These are phyloP conservation scores for Conticribra weissflogii DNA, from an alignment of 108 stramenopile species.

Conservation along the genomic window DNA sequence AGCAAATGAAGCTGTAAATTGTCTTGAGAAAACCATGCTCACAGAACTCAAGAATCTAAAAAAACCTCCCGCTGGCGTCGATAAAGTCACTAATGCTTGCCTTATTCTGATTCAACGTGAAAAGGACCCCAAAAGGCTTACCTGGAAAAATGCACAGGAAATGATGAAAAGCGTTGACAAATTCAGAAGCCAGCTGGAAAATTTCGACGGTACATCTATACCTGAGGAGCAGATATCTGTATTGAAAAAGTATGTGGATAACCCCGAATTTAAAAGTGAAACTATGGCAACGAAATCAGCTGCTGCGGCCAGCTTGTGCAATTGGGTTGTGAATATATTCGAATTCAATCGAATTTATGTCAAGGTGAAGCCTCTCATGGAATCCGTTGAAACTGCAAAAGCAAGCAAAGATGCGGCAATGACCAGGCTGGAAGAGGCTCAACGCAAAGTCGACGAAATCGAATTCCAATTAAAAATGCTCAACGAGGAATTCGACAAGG, in stretches of 20 bases:
- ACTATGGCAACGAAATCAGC: slow-evolving; percentile 87
- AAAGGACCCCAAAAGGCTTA: slow-evolving; percentile 74
- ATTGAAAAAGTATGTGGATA: slow-evolving; percentile 57
- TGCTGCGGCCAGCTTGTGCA: slow-evolving; percentile 88
- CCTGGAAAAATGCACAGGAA: slow-evolving; percentile 87
- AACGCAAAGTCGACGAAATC: slow-evolving; percentile 65
- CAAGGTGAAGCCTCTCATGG: slow-evolving; percentile 93
- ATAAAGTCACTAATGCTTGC: slow-evolving; percentile 81
- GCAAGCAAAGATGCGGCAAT: slow-evolving; percentile 75
- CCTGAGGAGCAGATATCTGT: slow-evolving; percentile 69
- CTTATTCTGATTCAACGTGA: slow-evolving; percentile 89
- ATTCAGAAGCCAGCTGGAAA: slow-evolving; percentile 74
- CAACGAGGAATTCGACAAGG: slow-evolving; percentile 62
- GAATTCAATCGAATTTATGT: slow-evolving; percentile 92
- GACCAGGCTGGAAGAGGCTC: slow-evolving; percentile 67
- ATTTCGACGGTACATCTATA: slow-evolving; percentile 78
- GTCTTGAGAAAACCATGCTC: slow-evolving; percentile 85
- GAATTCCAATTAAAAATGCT: slow-evolving; percentile 55
- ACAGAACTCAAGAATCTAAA: slow-evolving; percentile 83
- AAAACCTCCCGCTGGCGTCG: slow-evolving; percentile 83
- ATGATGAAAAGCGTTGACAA: slow-evolving; percentile 91
- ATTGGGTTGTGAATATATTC: slow-evolving; percentile 89
- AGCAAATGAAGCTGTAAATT: slow-evolving; percentile 84
- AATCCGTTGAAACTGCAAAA: slow-evolving; percentile 77
- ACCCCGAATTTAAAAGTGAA: slow-evolving; percentile 70